A percentile compares a stretch with the other conserved stretches of the same genome.
These are phyloP conservation scores for Periconia digitata DNA, from an alignment of 2,329 filamentous ascomycete genomes.

Conservation along the genomic window DNA sequence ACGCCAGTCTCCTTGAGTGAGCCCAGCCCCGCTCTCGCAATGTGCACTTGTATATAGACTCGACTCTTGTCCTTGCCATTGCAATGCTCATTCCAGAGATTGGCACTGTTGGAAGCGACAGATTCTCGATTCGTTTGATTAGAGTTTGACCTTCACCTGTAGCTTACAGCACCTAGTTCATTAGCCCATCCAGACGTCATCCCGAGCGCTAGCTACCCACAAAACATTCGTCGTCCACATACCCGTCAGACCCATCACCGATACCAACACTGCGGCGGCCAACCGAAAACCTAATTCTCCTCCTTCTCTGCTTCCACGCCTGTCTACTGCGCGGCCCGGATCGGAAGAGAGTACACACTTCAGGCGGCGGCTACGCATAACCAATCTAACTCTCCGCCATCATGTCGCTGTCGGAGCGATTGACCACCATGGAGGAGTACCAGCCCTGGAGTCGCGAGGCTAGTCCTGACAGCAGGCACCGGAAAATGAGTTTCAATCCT, in stretches of 20 bases:
- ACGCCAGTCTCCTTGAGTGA: neutral
- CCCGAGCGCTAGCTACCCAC: neutral
- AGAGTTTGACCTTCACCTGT: neutral
- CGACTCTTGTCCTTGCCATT: neutral
- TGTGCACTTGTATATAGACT: neutral
- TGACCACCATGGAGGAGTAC: constrained; percentile 46
- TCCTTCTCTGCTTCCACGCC: neutral
- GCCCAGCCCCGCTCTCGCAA: neutral
- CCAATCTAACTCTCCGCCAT: neutral
- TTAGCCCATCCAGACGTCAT: neutral
- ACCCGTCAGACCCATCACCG: too few relatives aligned
- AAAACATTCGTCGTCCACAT: too few relatives aligned
- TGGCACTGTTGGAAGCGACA: neutral
- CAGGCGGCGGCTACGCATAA: too few relatives aligned
- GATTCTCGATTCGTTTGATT: neutral
- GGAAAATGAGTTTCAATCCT: constrained; percentile 54
- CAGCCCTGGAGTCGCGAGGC: constrained; percentile 42
- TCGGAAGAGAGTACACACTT: too few relatives aligned
- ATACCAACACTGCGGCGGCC: neutral
- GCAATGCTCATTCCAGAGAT: neutral
- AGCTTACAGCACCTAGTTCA: neutral
- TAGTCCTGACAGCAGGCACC: constrained; percentile 41
- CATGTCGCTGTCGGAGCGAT: constrained; percentile 45
- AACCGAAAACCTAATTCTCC: neutral
- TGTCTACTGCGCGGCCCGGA: neutral